Base-by-base conservation (phyloP, 257 asterid species). In the Mentha longifolia region DNA sequence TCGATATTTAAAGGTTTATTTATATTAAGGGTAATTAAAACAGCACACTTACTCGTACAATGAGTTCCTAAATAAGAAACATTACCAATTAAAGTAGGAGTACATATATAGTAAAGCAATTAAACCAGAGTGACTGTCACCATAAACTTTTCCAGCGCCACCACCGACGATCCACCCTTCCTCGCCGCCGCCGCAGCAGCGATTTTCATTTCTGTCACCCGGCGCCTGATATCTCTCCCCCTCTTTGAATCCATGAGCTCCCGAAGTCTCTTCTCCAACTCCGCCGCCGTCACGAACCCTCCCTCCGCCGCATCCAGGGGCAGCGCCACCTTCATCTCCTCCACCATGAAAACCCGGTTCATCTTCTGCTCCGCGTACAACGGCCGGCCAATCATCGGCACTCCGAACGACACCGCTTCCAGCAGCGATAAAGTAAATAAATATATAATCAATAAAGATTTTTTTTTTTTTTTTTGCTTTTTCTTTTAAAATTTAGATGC, bases 311-410 rank as follows among this genome's bases (percentile, higher is more conserved):
- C 37, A 15, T 39, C 56, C 46, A 68, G 30, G 9, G 30, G 65
- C 56, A 68, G 74, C 65, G 56, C 74, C 45, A 68, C 45, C 42
- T 56, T 41, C 74, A 42, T 56, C 22, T 68, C 74, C 31, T 68
- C 74, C 74, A 41, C 74, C 62, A 68, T 68, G 33, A 55, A 55
- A 2, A 41, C 43, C 7, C 45, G 6, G 22, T 78, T 87, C 54
- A 85, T 15, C 81, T 65, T 74, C 70, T 88, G 95, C 82, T 84
- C 95, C 6, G 91, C 95, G 67, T 83, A 84, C 6, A 85, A 46
- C 22, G 95, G 95, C 91, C 91, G 84, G 0, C 77, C 82, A 35
- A 85, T 78, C 91, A 88, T 82, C 9, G 74, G 74, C 74, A 68
- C 74, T 2, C 74, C 74, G 0, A 14, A 19, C 65, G 13, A 41